These are phyloP conservation scores for Plasmodium berghei DNA, from an alignment of 169 alveolate genomes.

Conservation along the genomic window DNA sequence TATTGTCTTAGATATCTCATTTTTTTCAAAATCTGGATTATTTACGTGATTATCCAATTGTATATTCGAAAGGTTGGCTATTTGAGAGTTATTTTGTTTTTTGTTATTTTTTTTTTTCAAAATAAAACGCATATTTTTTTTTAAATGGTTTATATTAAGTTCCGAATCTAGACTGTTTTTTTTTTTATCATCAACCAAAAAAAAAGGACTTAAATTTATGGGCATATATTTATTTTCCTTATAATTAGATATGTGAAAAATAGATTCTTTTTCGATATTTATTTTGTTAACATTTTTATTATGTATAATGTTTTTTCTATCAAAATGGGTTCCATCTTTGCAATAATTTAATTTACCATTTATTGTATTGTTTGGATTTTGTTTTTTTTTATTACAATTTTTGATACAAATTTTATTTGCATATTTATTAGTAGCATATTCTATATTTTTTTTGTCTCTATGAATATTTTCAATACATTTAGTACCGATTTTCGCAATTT, in stretches of 20 bases:
- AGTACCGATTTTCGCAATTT: background rate
- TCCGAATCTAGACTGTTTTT: conserved; percentile 10
- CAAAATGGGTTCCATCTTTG: background rate
- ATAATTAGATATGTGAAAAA: conserved; percentile 40
- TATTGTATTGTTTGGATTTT: too few relatives aligned
- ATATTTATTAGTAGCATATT: too few relatives aligned
- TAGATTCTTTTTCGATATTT: background rate
- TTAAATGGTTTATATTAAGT: conserved; percentile 12
- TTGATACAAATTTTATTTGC: too few relatives aligned
- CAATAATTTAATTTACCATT: background rate
- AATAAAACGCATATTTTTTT: conserved; percentile 46
- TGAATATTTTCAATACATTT: background rate
- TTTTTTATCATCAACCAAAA: conserved; percentile 1
- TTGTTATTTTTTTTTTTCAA: conserved; percentile 10
- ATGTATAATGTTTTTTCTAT: background rate
- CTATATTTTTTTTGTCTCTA: too few relatives aligned
- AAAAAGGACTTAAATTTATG: conserved; percentile 31
- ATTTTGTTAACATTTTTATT: background rate
- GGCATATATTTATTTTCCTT: conserved; percentile 50
- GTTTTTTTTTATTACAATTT: too few relatives aligned
- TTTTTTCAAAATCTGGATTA: background rate
- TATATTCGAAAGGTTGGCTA: background rate
- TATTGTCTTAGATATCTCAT: background rate
- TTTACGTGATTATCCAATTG: background rate
- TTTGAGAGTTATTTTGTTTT: background rate